phyloP scores from a whole-genome alignment of 179 eudicot genomes.

The Beta macrorhiza region DNA sequence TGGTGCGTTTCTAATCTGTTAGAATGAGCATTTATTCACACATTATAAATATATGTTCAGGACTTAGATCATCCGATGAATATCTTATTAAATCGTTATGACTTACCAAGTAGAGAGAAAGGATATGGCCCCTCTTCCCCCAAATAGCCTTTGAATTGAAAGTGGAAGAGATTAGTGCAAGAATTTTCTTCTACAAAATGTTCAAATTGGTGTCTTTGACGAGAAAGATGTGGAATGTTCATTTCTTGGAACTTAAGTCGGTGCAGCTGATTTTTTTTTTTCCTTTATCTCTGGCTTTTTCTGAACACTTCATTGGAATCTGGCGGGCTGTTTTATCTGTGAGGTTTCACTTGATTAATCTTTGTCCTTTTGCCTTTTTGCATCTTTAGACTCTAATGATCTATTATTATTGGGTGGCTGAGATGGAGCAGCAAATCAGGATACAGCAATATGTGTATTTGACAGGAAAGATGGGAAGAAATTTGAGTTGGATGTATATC shows the following conservation, averaged over 20 bases:
- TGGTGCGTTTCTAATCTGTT: slow-evolving; percentile 39
- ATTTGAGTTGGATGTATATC: too few species aligned
- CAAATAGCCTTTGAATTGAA: not conserved
- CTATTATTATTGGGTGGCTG: too few species aligned
- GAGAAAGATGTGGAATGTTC: not conserved
- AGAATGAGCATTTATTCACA: not conserved
- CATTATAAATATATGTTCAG: not conserved
- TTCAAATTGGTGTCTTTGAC: not conserved
- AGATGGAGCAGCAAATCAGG: too few species aligned
- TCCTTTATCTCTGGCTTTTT: not conserved
- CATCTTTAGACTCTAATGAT: not conserved
- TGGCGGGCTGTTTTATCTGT: not conserved
- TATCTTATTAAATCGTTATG: too few species aligned
- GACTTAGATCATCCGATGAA: not conserved
- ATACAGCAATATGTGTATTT: too few species aligned
- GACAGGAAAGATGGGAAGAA: too few species aligned
- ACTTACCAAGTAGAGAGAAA: too few species aligned
- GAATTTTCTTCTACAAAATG: not conserved
- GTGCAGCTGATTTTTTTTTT: not conserved
- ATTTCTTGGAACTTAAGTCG: not conserved
- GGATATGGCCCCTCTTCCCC: too few species aligned
- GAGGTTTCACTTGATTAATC: not conserved
- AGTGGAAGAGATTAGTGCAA: not conserved
- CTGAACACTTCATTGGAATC: not conserved
- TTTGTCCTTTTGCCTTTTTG: not conserved